Evolutionary conservation across 2,329 filamentous ascomycete species (phyloP).

Genomic region (Fusarium miscanthi): DNA sequence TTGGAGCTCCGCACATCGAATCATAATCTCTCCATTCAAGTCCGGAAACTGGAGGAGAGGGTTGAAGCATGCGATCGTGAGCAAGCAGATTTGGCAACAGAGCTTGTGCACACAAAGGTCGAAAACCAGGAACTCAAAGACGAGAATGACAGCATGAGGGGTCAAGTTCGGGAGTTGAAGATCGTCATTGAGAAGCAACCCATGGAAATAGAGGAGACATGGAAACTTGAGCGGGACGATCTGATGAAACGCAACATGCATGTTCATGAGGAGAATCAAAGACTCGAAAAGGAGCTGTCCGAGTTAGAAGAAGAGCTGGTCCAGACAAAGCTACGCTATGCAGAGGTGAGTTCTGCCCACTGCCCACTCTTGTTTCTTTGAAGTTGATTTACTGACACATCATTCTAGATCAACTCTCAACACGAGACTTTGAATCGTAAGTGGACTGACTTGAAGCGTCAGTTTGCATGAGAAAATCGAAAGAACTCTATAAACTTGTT

Average conservation of each 20-base stretch:
- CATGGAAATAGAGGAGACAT: constrained; percentile 82
- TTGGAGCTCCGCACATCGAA: constrained; percentile 77
- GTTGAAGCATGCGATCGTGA: constrained; percentile 90
- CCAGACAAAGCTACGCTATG: constrained; percentile 92
- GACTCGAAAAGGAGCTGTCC: constrained; percentile 86
- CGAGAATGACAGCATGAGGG: constrained; percentile 86
- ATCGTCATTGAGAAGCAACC: constrained; percentile 91
- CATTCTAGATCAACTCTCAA: constrained; percentile 70
- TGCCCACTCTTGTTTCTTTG: neutral
- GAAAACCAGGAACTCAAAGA: constrained; percentile 91
- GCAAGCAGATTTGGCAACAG: constrained; percentile 89
- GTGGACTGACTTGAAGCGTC: constrained; percentile 78
- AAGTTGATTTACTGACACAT: constrained; percentile 23
- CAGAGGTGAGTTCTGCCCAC: constrained; percentile 75
- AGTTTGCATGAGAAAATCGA: constrained; percentile 58
- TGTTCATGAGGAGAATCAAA: constrained; percentile 92
- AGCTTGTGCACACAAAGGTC: constrained; percentile 91
- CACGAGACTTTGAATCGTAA: constrained; percentile 80
- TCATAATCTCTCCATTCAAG: constrained; percentile 73
- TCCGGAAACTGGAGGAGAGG: constrained; percentile 88
- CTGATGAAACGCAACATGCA: constrained; percentile 93
- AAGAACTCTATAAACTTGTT: constrained; percentile 6
- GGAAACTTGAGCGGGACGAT: constrained; percentile 87
- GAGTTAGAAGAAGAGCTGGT: constrained; percentile 95
- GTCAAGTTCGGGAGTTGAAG: constrained; percentile 86